Conservation (phyloP, 345 rosid genomes). For the Eucalyptus pumila region DNA sequence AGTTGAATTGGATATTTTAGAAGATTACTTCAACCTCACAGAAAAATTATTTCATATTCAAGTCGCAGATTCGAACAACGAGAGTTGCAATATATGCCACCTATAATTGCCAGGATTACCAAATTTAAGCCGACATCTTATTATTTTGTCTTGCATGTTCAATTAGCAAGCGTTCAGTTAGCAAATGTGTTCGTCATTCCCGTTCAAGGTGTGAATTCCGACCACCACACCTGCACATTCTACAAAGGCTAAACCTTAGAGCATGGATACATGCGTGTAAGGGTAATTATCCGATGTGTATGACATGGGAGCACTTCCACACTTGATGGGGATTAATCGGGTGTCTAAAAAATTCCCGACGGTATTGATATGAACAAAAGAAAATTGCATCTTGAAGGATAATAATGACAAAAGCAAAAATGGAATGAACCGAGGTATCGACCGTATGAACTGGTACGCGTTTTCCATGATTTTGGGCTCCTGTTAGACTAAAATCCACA, state of each 20-base stretch:
- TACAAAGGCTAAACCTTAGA: not conserved
- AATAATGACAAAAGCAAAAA: not conserved
- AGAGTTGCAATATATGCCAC: not conserved
- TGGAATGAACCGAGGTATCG: not conserved
- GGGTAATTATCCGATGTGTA: not conserved
- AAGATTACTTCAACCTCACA: not conserved
- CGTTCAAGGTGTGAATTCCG: not conserved
- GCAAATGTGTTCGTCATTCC: not conserved
- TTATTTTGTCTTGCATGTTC: not conserved
- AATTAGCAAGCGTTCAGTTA: not conserved
- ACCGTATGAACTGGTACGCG: not conserved
- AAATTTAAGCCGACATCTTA: not conserved
- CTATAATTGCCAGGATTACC: not conserved
- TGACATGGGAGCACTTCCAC: not conserved
- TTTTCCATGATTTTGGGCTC: not conserved
- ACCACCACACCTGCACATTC: not conserved
- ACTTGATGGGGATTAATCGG: not conserved
- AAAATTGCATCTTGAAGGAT: not conserved
- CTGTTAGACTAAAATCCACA: not conserved
- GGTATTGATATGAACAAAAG: not conserved
- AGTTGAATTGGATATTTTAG: not conserved
- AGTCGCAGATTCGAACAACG: not conserved
- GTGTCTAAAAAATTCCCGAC: not conserved
- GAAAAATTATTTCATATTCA: not conserved
- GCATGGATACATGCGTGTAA: not conserved